These are phyloP conservation scores for Fraxinus angustifolia DNA, from an alignment of 305 asterid genomes.

Conservation along the genomic window DNA sequence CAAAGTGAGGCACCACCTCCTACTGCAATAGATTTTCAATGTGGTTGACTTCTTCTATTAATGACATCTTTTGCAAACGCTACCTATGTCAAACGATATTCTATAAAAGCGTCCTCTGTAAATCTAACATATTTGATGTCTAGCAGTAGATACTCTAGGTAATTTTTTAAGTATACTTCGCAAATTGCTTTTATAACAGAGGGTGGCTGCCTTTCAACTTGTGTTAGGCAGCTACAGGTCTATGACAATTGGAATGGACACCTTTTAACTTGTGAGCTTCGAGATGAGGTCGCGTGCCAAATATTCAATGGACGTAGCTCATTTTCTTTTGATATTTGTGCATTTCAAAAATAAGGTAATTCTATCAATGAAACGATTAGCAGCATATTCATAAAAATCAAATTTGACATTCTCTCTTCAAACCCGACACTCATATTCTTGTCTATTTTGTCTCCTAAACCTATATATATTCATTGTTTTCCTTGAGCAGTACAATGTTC, in stretches of 20 bases:
- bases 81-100: no score
- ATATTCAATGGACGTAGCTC: no score
- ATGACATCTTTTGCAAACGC: background rate
- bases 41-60: background rate
- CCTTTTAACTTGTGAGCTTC: background rate
- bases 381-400: background rate
- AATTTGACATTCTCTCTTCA: background rate
- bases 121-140: background rate
- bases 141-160: no score
- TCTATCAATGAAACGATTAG: no score
- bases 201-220: background rate
- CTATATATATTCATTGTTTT: background rate
- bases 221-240: background rate
- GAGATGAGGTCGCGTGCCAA: background rate
- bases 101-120: background rate
- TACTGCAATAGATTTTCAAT: no score
- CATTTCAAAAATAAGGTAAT: background rate
- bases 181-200: background rate
- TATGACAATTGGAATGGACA: background rate
- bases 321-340: background rate
- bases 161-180: background rate
- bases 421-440: background rate
- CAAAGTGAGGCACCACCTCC: background rate
- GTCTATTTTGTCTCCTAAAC: background rate
- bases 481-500: background rate